These are phyloP conservation scores for Pinus taeda DNA, from an alignment of 75 land plant species.

Conservation along the genomic window DNA sequence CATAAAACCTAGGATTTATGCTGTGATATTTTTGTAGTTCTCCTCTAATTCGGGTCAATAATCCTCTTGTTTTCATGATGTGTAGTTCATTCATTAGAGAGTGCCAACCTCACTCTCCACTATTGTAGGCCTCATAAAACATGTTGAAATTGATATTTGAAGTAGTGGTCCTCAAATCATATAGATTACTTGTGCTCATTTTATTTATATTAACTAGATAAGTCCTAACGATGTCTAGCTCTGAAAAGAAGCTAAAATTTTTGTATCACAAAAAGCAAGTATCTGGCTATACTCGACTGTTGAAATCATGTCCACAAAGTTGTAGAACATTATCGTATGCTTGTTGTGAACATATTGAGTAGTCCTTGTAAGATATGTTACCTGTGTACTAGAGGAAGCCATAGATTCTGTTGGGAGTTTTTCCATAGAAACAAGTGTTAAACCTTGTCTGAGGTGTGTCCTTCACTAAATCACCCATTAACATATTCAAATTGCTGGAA, in stretches of 20 bases:
- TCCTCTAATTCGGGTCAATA: conserved; percentile 44
- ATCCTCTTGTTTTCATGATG: conserved; percentile 46
- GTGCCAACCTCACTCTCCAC: conserved; percentile 11
- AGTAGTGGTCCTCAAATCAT: background rate
- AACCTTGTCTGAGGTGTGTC: background rate
- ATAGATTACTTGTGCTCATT: background rate
- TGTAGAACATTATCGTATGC: background rate
- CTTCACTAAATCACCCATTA: background rate
- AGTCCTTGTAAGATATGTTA: background rate
- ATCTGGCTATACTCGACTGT: background rate
- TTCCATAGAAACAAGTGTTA: background rate
- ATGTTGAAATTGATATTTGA: background rate
- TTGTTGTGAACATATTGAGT: background rate
- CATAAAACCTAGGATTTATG: conserved; percentile 31
- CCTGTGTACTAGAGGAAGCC: background rate
- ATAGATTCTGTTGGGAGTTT: background rate
- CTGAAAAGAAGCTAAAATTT: background rate
- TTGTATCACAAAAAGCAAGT: background rate
- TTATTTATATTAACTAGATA: background rate
- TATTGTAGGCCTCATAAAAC: background rate
- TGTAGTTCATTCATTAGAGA: conserved; percentile 44
- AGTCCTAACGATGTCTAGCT: background rate
- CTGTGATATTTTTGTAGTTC: conserved; percentile 54
- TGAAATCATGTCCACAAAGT: background rate
- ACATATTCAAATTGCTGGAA: background rate